A percentile compares a stretch with the other conserved stretches of the same genome.
These are phyloP conservation scores for Podospora bellae-mahoneyi DNA, from an alignment of 495 filamentous ascomycete genomes.

Conservation along the genomic window DNA sequence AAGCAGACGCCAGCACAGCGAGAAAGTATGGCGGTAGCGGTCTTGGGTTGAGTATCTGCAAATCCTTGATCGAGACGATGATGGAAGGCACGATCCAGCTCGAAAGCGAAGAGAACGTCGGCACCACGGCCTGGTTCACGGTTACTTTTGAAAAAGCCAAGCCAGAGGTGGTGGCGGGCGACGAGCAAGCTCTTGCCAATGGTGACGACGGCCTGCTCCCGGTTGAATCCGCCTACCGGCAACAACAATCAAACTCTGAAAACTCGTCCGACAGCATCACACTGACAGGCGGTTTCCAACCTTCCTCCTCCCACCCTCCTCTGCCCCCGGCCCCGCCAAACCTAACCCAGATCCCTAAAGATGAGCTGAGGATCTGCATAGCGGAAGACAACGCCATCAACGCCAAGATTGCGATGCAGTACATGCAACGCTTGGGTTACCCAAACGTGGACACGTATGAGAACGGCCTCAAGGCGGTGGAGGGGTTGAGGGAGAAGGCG, in stretches of 20 bases:
- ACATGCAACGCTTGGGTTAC: conserved; percentile 79
- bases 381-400: conserved; percentile 93
- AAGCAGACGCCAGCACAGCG: conserved; percentile 83
- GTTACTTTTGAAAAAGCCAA: conserved; percentile 75
- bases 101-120: conserved; percentile 68
- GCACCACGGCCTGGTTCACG: conserved; percentile 84
- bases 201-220: background rate
- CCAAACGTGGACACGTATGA: conserved; percentile 74
- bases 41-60: conserved; percentile 88
- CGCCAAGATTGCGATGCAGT: conserved; percentile 86
- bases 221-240: background rate
- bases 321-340: conserved; percentile 48
- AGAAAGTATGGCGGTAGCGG: conserved; percentile 88
- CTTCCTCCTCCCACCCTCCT: background rate
- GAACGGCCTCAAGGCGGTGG: conserved; percentile 81
- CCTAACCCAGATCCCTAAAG: conserved; percentile 64
- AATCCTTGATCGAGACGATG: conserved; percentile 88
- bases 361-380: conserved; percentile 79
- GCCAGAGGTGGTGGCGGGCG: conserved; percentile 50
- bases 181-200: conserved; percentile 38
- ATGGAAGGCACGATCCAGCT: conserved; percentile 80
- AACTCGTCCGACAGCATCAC: background rate
- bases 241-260: conserved; percentile 19
- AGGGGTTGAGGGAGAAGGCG: conserved; percentile 71
- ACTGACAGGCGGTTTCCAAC: conserved; percentile 1